These are phyloP conservation scores for Saccharomycopsis sp. DNA, from an alignment of 805 yeast genomes.

Conservation along the genomic window DNA sequence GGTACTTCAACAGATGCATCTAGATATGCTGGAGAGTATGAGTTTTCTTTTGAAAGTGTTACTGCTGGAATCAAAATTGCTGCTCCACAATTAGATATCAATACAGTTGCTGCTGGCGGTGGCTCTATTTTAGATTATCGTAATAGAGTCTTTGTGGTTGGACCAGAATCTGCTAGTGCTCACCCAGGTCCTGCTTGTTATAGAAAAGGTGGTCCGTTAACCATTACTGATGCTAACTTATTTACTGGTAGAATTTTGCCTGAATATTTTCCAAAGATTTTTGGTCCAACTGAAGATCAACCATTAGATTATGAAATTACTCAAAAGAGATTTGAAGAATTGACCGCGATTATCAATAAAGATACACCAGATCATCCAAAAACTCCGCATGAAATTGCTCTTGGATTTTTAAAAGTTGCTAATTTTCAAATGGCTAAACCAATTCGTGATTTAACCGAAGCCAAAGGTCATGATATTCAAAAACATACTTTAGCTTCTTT, in stretches of 20 bases:
- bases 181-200: conserved; percentile 90
- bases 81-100: conserved; percentile 74
- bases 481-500: conserved; percentile 69
- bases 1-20: conserved; percentile 86
- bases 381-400: conserved; percentile 58
- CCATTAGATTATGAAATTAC: conserved; percentile 51
- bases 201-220: conserved; percentile 73
- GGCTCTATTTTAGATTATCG: conserved; percentile 60
- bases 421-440: conserved; percentile 89
- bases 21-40: conserved; percentile 60
- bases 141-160: conserved; percentile 71
- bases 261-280: conserved; percentile 67
- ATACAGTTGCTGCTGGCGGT: conserved; percentile 81
- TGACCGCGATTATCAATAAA: conserved; percentile 47
- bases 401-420: conserved; percentile 75
- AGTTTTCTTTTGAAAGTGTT: conserved; percentile 75
- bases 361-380: conserved; percentile 32
- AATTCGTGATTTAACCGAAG: conserved; percentile 73
- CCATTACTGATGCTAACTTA: conserved; percentile 79
- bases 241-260: conserved; percentile 63
- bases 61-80: conserved; percentile 79
- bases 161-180: conserved; percentile 81
- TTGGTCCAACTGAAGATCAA: conserved; percentile 75
- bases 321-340: conserved; percentile 35
- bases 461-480: conserved; percentile 61